Evolutionary conservation across 179 eudicot genomes (phyloP), one percentile per base, ranked within the genome.

Genomic region (Pouteria campechiana): DNA sequence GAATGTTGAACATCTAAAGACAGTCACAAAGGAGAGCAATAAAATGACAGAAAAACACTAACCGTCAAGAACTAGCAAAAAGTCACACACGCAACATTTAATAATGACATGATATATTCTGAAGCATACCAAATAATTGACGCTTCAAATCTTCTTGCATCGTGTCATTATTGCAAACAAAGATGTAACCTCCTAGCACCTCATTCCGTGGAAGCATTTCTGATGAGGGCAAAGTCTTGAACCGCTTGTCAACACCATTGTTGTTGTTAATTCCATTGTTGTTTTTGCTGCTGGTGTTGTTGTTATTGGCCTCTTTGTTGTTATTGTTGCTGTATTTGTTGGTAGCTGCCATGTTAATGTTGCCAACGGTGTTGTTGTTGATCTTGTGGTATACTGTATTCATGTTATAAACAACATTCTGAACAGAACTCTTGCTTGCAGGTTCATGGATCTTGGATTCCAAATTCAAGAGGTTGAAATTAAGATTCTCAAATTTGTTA

Each of bases 171-270:
- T 89, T 89, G 63, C 97, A 89, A 12, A 89, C 97, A 57, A 89
- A 89, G 40, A 89, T 89, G 75, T 89, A 89, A n/a, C 97, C 97
- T 54, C 97, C 97, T 55, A 89, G 84, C 16, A 83, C 87, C 69
- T 89, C 95, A 41, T 89, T 74, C 32, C 97, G 69, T 13, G 98
- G 95, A 57, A 90, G 80, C 15, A 83, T 77, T 58, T 90, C 98
- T n/a, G 97, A 80, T 3, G 93, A 81, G 50, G 97, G 97, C 67
- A 86, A 67, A 37, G 95, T 86, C 87, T 90, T 90, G 70, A 90
- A 90, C 83, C 95, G 79, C 69, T 81, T 90, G 33, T 81, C 95
- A 43, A 45, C 63, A 23, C 67, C 87, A 46, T 22, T 38, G 18
- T 49, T 38, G 5, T 1, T 23, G 17, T 36, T 57, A 23, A 7